Conservation (phyloP, 139 green algal species). For the Pycnococcus provasolii region DNA sequence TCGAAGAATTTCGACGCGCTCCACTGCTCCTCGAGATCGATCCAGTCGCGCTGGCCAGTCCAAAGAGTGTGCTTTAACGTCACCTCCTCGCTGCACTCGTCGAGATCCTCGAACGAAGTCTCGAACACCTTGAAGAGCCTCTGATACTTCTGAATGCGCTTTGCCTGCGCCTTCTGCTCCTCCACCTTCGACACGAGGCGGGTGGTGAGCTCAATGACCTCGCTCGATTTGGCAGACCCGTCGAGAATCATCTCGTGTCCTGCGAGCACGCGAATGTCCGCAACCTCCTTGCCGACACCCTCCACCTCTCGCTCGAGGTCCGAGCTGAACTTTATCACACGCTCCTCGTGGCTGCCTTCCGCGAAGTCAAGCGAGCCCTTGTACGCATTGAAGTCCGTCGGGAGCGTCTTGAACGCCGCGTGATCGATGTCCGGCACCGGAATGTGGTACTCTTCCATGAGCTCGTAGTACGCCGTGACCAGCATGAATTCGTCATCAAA, state of each 20-base stretch:
- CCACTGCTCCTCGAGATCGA: conserved; percentile 39
- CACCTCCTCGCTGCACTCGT: conserved; percentile 45
- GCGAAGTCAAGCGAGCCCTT: conserved; percentile 54
- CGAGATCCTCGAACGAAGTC: conserved; percentile 42
- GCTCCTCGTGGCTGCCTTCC: conserved; percentile 49
- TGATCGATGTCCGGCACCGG: conserved; percentile 51
- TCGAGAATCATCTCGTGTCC: conserved; percentile 63
- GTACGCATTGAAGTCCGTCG: conserved; percentile 48
- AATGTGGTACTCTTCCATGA: conserved; percentile 62
- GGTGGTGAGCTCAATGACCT: conserved; percentile 18
- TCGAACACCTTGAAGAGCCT: conserved; percentile 52
- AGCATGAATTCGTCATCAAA: conserved; percentile 4
- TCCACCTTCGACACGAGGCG: conserved; percentile 27
- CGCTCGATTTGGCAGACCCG: conserved; percentile 18
- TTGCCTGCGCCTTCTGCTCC: conserved; percentile 34
- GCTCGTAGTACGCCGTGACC: conserved; percentile 18
- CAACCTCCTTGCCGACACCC: conserved; percentile 39
- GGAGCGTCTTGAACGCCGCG: conserved; percentile 57
- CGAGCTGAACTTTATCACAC: conserved; percentile 48
- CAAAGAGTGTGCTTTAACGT: conserved; percentile 61
- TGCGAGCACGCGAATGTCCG: conserved; percentile 40
- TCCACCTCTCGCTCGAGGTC: conserved; percentile 54
- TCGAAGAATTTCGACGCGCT: conserved; percentile 37
- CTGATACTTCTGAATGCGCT: conserved; percentile 57
- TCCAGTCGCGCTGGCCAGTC: conserved; percentile 46